These are phyloP conservation scores for Zoysia pacifica DNA, from an alignment of 176 grass and related monocot genomes.

Conservation along the genomic window DNA sequence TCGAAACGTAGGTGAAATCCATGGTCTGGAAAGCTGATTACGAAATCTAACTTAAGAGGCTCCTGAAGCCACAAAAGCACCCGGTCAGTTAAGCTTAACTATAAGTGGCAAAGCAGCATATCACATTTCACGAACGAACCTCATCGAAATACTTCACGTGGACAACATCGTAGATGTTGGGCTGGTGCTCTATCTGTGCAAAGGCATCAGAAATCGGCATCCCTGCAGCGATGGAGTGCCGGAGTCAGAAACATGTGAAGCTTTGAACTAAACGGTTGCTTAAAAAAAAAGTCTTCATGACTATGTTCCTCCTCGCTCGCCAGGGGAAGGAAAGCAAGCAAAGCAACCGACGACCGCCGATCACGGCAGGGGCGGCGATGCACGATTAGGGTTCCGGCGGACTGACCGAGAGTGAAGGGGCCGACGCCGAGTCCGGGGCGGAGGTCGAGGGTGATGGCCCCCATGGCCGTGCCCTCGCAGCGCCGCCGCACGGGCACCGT, in stretches of 20 bases:
- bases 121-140: constrained; percentile 67
- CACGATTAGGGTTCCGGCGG: constrained; percentile 6
- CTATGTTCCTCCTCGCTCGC: not conserved
- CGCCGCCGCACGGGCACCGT: constrained; percentile 57
- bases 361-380: not conserved
- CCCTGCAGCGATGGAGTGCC: constrained; percentile 49
- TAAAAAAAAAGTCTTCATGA: not conserved
- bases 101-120: not conserved
- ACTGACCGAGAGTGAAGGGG: constrained; percentile 85
- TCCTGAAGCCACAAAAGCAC: constrained; percentile 58
- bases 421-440: constrained; percentile 85
- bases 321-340: not conserved
- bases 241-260: constrained; percentile 17
- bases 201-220: constrained; percentile 95
- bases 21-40: constrained; percentile 94
- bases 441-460: constrained; percentile 89
- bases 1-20: constrained; percentile 95
- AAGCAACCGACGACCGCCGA: constrained; percentile 15
- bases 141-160: constrained; percentile 93
- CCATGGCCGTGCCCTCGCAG: constrained; percentile 92
- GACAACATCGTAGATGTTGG: constrained; percentile 88
- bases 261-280: constrained; percentile 13
- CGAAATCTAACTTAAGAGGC: constrained; percentile 85
- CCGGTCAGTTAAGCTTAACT: constrained; percentile 9
- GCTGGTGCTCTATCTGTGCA: constrained; percentile 81